Evolutionary conservation across 176 grass and related monocot species (phyloP), one percentile per base, ranked within the genome.

Genomic region (Musa acuminata): DNA sequence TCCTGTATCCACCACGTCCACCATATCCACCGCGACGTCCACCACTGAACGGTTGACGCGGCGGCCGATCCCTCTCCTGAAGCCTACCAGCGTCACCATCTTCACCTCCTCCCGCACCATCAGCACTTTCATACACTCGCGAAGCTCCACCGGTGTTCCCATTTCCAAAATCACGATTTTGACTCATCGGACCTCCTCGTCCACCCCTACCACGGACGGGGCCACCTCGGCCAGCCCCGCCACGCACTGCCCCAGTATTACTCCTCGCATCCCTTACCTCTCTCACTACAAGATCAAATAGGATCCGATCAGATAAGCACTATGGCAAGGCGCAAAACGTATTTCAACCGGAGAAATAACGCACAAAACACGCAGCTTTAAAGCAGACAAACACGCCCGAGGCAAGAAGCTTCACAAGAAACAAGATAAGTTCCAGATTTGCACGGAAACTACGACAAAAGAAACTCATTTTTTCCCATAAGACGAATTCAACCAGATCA

Each of bases 211-310:
- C 89, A 78, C 80, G 80, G 23, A 84, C 89, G 74, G 54, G 27
- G 20, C 67, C 77, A 68, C 89, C 81, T 50, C 87, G 92, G 35
- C 75, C 83, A 81, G 81, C 89, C 13, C 93, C 90, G 11, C 92
- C 92, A 69, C 92, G 87, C 43, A 80, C 51, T n/a, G 77, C 69
- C 7, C 62, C 73, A 14, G 80, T 72, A 10, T 79, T 81, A 2
- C 53, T 72, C 14, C 87, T 76, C 2, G 80, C 62, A 14, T 95
- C 87, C 58, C 83, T 82, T 76, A 19, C 87, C 83, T 67, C 70
- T 72, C 70, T 20, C 70, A 72, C 70, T 72, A 12, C 20, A 52
- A 72, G 19, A n/a, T 8, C 1, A 2, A 13, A 12, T 16, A 16
- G 53, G 11, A 21, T 8, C 43, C 11, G 57, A 60, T 20, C 13